phyloP scores from a whole-genome alignment of 2,329 filamentous ascomycete genomes.

The Fusarium robinianum region DNA sequence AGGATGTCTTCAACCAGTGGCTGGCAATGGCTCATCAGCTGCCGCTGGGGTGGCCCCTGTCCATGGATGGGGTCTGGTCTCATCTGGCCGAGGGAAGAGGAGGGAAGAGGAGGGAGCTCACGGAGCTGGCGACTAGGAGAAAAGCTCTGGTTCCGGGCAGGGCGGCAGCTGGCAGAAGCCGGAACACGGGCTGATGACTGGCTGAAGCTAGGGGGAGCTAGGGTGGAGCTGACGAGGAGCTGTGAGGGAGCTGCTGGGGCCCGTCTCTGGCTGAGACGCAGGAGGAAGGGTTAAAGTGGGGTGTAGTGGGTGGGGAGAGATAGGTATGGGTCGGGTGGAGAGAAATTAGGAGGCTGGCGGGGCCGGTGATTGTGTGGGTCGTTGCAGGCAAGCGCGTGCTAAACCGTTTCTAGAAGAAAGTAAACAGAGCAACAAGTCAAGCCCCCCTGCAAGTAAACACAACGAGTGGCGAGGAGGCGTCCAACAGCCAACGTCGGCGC shows the following conservation, averaged over 20 bases:
- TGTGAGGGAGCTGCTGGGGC: slow-evolving; percentile 26
- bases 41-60: slow-evolving; percentile 14
- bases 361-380: slow-evolving; percentile 15
- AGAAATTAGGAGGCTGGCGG: slow-evolving; percentile 15
- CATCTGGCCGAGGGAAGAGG: slow-evolving; percentile 21
- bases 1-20: slow-evolving; percentile 22
- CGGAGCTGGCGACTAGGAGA: slow-evolving; percentile 27
- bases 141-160: too few relatives aligned
- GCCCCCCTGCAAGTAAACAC: slow-evolving; percentile 33
- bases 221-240: slow-evolving; percentile 24
- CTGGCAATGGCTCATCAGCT: slow-evolving; percentile 16
- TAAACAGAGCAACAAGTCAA: slow-evolving; percentile 30
- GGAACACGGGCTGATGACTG: slow-evolving; percentile 21
- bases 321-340: slow-evolving; percentile 9
- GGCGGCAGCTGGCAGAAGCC: slow-evolving; percentile 17
- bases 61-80: slow-evolving; percentile 28
- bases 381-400: slow-evolving; percentile 7
- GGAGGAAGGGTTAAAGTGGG: slow-evolving; percentile 30
- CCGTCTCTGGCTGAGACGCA: slow-evolving; percentile 33
- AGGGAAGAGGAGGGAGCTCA: slow-evolving; percentile 16
- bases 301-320: too few relatives aligned
- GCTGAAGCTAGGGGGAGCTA: slow-evolving; percentile 30
- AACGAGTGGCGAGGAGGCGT: slow-evolving; percentile 29
- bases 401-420: slow-evolving; percentile 24
- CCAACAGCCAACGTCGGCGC: slow-evolving; percentile 13